Percentiles rank a stretch among this genome's conserved stretches.
phyloP scores from a whole-genome alignment of 31 red algal genomes.

The Endocladia muricata region DNA sequence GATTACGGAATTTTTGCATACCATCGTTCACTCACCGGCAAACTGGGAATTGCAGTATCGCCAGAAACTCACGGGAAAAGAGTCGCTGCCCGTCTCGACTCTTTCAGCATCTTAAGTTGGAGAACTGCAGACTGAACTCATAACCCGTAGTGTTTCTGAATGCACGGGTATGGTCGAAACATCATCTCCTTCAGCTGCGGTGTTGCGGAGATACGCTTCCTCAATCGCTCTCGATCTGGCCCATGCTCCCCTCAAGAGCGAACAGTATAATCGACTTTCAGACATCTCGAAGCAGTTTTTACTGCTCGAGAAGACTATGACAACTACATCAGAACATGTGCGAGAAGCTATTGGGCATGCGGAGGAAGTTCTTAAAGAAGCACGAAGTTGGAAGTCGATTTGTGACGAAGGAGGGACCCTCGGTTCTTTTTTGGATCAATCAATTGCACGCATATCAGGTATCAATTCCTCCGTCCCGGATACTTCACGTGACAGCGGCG shows the following conservation, averaged over 20 bases:
- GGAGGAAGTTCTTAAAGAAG: conserved; percentile 12
- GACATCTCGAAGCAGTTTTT: conserved; percentile 2
- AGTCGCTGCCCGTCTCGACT: too few relatives aligned
- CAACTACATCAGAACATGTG: conserved; percentile 9
- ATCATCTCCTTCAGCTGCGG: conserved; percentile 16
- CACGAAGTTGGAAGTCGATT: conserved; percentile 18
- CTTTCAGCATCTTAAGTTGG: too few relatives aligned
- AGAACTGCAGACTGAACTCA: too few relatives aligned
- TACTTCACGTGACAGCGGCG: too few relatives aligned
- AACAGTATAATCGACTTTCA: conserved; percentile 5
- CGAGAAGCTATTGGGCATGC: conserved; percentile 7
- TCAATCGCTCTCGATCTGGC: conserved; percentile 23
- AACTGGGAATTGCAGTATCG: too few relatives aligned
- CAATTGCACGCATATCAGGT: conserved; percentile 15
- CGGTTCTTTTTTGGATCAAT: conserved; percentile 7
- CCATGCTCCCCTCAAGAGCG: conserved; percentile 14
- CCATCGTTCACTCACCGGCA: too few relatives aligned
- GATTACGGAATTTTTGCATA: too few relatives aligned
- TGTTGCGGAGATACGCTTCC: conserved; percentile 4
- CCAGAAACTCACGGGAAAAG: too few relatives aligned
- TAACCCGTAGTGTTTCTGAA: too few relatives aligned
- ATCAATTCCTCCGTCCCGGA: too few relatives aligned
- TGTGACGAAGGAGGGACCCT: conserved; percentile 7
- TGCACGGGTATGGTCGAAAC: too few relatives aligned
- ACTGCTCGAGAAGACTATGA: conserved; percentile 17